Evolutionary conservation across 129 eudicot species (phyloP).

Genomic region (Scalesia atractyloides): DNA sequence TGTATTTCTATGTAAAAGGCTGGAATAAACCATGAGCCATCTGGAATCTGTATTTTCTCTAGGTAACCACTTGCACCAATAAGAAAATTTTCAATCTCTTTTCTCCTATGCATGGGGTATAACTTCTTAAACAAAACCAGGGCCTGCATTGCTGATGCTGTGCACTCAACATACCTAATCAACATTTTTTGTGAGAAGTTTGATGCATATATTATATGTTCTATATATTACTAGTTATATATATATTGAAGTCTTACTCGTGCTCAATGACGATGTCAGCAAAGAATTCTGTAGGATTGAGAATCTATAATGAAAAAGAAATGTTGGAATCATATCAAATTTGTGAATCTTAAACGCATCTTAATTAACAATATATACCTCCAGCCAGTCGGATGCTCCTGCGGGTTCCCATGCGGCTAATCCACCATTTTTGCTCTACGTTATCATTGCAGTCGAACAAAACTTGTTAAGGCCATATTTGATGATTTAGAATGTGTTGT

Average conservation of each 20-base stretch:
- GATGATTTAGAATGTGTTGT: no score
- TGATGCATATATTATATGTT: not conserved
- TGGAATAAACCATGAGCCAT: constrained; percentile 78
- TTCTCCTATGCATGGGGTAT: constrained; percentile 63
- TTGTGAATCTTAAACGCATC: not conserved
- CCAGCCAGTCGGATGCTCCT: constrained; percentile 71
- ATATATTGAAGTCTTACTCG: constrained; percentile 42
- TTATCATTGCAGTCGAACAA: no score
- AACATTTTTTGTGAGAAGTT: constrained; percentile 9
- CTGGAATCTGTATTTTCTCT: constrained; percentile 65
- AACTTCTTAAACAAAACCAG: constrained; percentile 63
- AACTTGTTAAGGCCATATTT: no score
- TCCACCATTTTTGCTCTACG: constrained; percentile 91
- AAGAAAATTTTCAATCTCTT: constrained; percentile 61
- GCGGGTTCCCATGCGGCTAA: constrained; percentile 90
- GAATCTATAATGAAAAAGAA: constrained; percentile 47
- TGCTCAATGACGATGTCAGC: constrained; percentile 81
- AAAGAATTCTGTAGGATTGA: constrained; percentile 86
- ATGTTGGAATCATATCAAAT: not conserved
- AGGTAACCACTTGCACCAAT: constrained; percentile 50
- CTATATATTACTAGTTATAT: not conserved
- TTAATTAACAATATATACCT: constrained; percentile 32
- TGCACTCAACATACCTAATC: constrained; percentile 85
- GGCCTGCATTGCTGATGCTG: constrained; percentile 77
- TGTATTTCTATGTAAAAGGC: not conserved